These are phyloP conservation scores for Cladobotryum protrusum DNA, from an alignment of 2,329 filamentous ascomycete species.

Conservation along the genomic window DNA sequence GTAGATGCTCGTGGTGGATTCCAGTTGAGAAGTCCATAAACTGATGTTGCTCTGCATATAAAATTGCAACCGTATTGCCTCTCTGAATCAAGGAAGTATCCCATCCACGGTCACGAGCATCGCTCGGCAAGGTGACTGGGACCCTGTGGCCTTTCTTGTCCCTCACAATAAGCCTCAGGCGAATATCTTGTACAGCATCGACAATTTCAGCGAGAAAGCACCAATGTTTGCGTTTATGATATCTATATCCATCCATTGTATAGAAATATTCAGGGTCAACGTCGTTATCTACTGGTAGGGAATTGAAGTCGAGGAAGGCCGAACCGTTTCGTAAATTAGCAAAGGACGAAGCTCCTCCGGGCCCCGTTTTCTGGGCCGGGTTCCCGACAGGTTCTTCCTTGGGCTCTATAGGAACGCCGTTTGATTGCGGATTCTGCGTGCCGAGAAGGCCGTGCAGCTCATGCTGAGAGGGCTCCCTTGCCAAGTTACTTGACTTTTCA, in stretches of 20 bases:
- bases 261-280: not conserved
- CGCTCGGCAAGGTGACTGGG: constrained; percentile 5
- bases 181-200: not conserved
- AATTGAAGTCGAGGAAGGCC: constrained; percentile 7
- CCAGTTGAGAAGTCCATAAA: too few relatives aligned
- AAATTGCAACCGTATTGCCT: too few relatives aligned
- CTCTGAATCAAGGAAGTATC: too few relatives aligned
- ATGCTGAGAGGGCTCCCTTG: too few relatives aligned
- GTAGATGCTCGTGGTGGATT: too few relatives aligned
- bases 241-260: not conserved
- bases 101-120: not conserved
- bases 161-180: constrained; percentile 5
- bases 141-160: constrained; percentile 8
- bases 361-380: too few relatives aligned
- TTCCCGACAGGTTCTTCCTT: too few relatives aligned
- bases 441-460: too few relatives aligned
- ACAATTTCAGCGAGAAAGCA: constrained; percentile 14
- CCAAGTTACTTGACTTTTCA: too few relatives aligned
- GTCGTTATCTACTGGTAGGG: not conserved
- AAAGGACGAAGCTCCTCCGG: not conserved
- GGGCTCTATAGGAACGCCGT: too few relatives aligned
- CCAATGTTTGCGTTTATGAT: constrained; percentile 11
- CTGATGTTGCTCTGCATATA: too few relatives aligned
- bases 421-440: too few relatives aligned
- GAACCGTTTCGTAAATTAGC: constrained; percentile 2